phyloP scores from a whole-genome alignment of 805 yeast species.

The Debaryomyces prosopidis region DNA sequence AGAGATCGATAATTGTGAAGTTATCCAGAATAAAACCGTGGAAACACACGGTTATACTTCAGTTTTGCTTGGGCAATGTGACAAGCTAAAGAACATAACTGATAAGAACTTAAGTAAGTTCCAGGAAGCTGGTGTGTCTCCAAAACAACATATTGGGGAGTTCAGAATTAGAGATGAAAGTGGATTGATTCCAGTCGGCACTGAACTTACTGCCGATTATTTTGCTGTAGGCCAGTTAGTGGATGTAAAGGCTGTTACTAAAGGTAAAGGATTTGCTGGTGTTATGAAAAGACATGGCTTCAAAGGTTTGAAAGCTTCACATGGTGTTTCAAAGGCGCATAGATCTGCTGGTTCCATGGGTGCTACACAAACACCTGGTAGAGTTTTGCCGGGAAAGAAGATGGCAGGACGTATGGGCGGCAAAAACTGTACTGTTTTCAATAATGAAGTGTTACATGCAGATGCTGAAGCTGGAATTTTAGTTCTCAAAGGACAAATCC shows the following conservation, averaged over 20 bases:
- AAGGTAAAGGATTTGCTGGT: conserved; percentile 98
- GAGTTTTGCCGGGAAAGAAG: conserved; percentile 93
- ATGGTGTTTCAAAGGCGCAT: conserved; percentile 92
- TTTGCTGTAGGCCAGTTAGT: conserved; percentile 82
- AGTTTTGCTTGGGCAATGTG: conserved; percentile 84
- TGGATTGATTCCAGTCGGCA: conserved; percentile 75
- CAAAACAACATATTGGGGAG: conserved; percentile 74
- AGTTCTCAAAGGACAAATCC: conserved; percentile 84
- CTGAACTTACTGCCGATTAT: conserved; percentile 78
- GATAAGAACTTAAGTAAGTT: conserved; percentile 70
- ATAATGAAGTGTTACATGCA: conserved; percentile 72
- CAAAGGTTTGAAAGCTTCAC: conserved; percentile 86
- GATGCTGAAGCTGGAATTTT: conserved; percentile 81
- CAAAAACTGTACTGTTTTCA: conserved; percentile 68
- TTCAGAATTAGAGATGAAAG: conserved; percentile 70
- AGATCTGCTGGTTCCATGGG: conserved; percentile 98
- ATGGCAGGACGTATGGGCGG: conserved; percentile 99
- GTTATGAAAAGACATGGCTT: conserved; percentile 96
- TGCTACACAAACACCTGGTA: conserved; percentile 92
- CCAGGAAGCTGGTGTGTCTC: conserved; percentile 77
- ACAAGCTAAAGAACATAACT: conserved; percentile 59
- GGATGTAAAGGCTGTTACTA: conserved; percentile 74
- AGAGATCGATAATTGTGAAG: conserved; percentile 88
- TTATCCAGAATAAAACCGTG: conserved; percentile 65
- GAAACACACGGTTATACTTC: conserved; percentile 81